These are phyloP conservation scores for Papilionanthe hybrid DNA, from an alignment of 116 monocot genomes.

Conservation along the genomic window DNA sequence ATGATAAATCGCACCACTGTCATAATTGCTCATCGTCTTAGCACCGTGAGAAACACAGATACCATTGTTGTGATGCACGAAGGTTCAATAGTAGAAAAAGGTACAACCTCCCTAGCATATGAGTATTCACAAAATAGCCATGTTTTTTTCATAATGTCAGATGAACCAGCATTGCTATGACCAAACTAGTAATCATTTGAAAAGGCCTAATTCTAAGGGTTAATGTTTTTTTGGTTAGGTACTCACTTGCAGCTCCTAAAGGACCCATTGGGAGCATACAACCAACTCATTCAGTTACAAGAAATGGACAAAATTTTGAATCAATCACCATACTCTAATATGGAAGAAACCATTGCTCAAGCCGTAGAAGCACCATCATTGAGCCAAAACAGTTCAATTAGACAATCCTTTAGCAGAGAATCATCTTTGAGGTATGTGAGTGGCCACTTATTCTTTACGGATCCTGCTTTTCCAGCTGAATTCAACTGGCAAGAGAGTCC, in stretches of 20 bases:
- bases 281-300: constrained; percentile 71
- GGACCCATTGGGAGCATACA: constrained; percentile 32
- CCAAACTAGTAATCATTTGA: neutral
- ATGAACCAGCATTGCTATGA: neutral
- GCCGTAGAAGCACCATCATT: constrained; percentile 9
- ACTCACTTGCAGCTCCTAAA: no score
- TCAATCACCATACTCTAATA: neutral
- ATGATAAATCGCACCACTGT: constrained; percentile 12
- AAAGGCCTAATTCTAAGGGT: neutral
- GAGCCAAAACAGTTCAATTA: constrained; percentile 2
- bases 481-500: neutral
- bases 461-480: neutral
- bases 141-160: neutral
- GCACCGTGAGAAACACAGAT: no score
- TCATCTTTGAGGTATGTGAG: neutral
- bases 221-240: constrained; percentile 25
- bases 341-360: neutral
- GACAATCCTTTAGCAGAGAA: neutral
- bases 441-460: neutral
- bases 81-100: constrained; percentile 50
- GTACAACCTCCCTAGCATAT: constrained; percentile 2
- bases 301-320: constrained; percentile 34
- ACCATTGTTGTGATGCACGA: constrained; percentile 45
- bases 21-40: no score
- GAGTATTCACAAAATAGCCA: neutral